These are phyloP conservation scores for Tulasnella sp. DNA, from an alignment of 768 basidiomycete species.

Conservation along the genomic window DNA sequence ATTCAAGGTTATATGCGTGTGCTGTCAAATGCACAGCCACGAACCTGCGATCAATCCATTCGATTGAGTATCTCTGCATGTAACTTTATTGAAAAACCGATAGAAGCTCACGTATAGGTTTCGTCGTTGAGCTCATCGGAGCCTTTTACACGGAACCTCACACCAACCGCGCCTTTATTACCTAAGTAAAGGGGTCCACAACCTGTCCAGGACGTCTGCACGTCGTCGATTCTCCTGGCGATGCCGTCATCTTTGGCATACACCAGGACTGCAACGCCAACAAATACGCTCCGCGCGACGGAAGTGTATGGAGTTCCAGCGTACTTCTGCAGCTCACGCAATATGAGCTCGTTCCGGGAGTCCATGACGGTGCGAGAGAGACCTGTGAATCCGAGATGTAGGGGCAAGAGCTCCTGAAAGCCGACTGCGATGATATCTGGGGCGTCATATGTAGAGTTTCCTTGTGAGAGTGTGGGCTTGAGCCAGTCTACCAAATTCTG, in stretches of 20 bases:
- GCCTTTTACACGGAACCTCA: conserved; percentile 64
- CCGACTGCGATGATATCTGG: conserved; percentile 86
- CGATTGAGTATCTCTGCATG: too few species aligned
- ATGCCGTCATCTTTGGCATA: conserved; percentile 51
- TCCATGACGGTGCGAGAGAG: conserved; percentile 60
- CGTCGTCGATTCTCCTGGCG: conserved; percentile 48
- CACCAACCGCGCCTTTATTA: conserved; percentile 90
- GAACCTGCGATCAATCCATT: conserved; percentile 43
- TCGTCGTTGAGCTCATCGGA: conserved; percentile 52
- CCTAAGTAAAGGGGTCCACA: conserved; percentile 69
- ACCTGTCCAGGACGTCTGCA: conserved; percentile 68
- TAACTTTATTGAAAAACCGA: background rate
- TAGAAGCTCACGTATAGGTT: conserved; percentile 62
- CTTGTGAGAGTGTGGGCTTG: conserved; percentile 57
- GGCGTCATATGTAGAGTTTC: conserved; percentile 27
- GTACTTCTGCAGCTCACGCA: conserved; percentile 57
- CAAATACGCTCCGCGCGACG: conserved; percentile 70
- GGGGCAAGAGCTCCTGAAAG: conserved; percentile 85
- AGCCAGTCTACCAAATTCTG: conserved; percentile 92
- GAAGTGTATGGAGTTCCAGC: conserved; percentile 68
- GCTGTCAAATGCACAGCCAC: conserved; percentile 88
- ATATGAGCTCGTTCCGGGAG: conserved; percentile 58
- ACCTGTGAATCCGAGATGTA: conserved; percentile 79
- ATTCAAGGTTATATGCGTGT: conserved; percentile 51
- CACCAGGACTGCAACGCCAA: conserved; percentile 78